Evolutionary conservation across 495 filamentous ascomycete species (phyloP).

Genomic region (Talaromyces trachyspermus): DNA sequence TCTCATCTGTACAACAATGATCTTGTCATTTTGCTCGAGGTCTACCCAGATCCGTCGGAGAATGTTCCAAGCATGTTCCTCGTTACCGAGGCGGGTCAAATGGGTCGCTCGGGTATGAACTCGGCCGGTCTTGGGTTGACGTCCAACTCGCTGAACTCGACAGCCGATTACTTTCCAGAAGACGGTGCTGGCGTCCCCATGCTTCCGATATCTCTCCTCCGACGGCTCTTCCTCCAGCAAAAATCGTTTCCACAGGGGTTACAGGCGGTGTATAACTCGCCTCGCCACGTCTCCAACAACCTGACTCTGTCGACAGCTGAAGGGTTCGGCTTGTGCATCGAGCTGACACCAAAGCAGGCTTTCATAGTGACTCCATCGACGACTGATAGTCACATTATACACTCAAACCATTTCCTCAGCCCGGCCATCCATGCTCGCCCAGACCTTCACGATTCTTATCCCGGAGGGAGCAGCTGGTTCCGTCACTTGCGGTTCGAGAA

Average conservation of each 20-base stretch:
- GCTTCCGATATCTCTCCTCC: neutral
- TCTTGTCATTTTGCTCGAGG: conserved; percentile 19
- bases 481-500: no score
- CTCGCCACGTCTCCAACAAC: conserved; percentile 21
- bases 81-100: conserved; percentile 22
- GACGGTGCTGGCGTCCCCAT: conserved; percentile 16
- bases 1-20: conserved; percentile 9
- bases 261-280: conserved; percentile 9
- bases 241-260: conserved; percentile 3
- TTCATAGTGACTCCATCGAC: neutral
- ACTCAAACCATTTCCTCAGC: no score
- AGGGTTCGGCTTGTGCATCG: conserved; percentile 18
- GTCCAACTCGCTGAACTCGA: conserved; percentile 19
- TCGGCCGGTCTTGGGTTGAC: conserved; percentile 14
- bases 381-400: no score
- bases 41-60: conserved; percentile 14
- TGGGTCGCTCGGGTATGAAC: conserved; percentile 22
- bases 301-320: conserved; percentile 17
- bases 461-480: no score
- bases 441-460: no score
- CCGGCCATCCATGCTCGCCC: no score
- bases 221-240: conserved; percentile 18
- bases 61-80: conserved; percentile 15
- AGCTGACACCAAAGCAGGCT: conserved; percentile 9
- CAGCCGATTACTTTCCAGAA: conserved; percentile 15